Evolutionary conservation across 1,284 basidiomycete species (phyloP), one percentile per base, ranked within the genome.

Genomic region (Exobasidium cylindrosporum): DNA sequence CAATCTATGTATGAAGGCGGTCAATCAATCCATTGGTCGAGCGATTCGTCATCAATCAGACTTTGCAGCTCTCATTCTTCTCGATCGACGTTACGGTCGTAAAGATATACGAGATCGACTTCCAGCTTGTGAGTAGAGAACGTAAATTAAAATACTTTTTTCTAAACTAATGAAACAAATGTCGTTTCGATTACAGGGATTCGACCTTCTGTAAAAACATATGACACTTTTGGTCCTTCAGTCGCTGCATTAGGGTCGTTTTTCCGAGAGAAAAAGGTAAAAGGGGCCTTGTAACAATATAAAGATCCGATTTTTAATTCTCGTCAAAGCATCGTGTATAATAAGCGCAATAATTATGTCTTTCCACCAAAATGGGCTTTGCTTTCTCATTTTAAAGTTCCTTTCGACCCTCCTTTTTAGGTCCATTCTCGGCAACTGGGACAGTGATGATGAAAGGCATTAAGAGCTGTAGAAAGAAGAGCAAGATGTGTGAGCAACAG

Each of bases 21-120:
- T 97, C 46, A 98, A 98, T 81, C 95, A 98, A 80, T 92, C 90
- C 60, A 97, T 98, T 65, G 94, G 93, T 88, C 63, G 77, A n/a
- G 76, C 77, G 10, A 78, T 79, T 14, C 74, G 77, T 1, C 76
- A 79, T 57, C 56, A 66, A 21, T 63, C 70, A 53, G 77, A 79
- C 60, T 77, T 73, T 55, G 76, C 77, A 1, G 68, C 68, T 13
- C 67, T 79, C 10, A 69, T 79, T 26, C 63, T 79, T 6, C 66
- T 79, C 28, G 77, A 79, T 59, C 57, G 60, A 17, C 62, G 77
- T 10, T 79, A 72, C 55, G 65, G 52, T 5, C 67, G 76, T 4
- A 24, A 62, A 14, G 73, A 78, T 35, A 77, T 78, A 45, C 44
- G 49, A 0, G 54, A 61, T 32, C 65, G 72, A 14, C 67, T 79